Percentiles rank a stretch among this genome's conserved stretches.
Conservation (phyloP, 1,139 yeast species). For the Saccharomyces hybrid region DNA sequence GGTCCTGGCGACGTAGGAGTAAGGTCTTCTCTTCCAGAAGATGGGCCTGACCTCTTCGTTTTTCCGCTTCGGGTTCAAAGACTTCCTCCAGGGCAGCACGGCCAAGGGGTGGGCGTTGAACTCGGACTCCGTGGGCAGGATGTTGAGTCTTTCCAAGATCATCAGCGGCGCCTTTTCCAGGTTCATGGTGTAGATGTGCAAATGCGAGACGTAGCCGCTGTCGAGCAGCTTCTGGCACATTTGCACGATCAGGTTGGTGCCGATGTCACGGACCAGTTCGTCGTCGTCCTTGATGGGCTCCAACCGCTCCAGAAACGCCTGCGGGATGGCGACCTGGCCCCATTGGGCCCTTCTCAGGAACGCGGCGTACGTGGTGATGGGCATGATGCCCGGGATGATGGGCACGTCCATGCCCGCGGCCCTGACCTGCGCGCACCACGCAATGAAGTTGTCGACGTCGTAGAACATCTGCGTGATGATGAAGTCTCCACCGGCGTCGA, state of each 20-base stretch:
- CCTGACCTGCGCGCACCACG: conserved; percentile 72
- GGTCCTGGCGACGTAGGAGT: conserved; percentile 82
- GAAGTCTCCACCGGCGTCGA: conserved; percentile 89
- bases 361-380: conserved; percentile 87
- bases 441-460: conserved; percentile 75
- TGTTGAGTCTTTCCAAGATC: conserved; percentile 68
- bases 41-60: conserved; percentile 88
- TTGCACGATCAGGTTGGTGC: conserved; percentile 73
- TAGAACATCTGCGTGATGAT: conserved; percentile 90
- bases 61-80: conserved; percentile 71
- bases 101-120: conserved; percentile 20
- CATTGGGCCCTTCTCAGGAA: conserved; percentile 89
- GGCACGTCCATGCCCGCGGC: conserved; percentile 75
- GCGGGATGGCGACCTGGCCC: conserved; percentile 81
- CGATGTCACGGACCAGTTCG: conserved; percentile 75
- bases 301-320: conserved; percentile 57
- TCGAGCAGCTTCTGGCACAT: conserved; percentile 71
- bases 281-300: conserved; percentile 90
- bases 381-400: conserved; percentile 97
- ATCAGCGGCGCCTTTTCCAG: conserved; percentile 83
- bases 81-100: conserved; percentile 79
- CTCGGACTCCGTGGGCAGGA: conserved; percentile 37
- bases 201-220: conserved; percentile 70
- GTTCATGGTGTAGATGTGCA: conserved; percentile 95
- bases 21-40: conserved; percentile 92